phyloP scores from a whole-genome alignment of 2,329 filamentous ascomycete genomes.

The Penicillium sp. region DNA sequence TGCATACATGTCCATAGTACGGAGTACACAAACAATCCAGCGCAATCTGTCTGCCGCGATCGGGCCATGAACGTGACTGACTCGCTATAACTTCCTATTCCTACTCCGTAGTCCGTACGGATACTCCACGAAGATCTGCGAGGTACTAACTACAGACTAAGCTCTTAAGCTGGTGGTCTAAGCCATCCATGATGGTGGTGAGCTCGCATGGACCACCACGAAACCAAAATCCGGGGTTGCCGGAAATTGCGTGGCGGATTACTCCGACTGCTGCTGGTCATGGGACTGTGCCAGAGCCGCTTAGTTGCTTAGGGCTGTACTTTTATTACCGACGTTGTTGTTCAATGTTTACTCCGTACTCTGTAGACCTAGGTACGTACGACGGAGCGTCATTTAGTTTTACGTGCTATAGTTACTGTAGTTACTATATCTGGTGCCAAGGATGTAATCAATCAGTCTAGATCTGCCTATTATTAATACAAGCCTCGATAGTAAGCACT shows the following conservation, averaged over 20 bases:
- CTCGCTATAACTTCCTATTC: neutral
- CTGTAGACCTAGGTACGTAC: no score
- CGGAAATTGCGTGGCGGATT: neutral
- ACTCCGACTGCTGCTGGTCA: neutral
- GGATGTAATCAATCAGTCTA: neutral
- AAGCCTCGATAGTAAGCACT: neutral
- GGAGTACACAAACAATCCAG: no score
- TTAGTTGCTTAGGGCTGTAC: neutral
- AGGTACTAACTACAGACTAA: no score
- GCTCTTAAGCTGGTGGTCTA: neutral
- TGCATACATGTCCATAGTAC: no score
- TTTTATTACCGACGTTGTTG: neutral
- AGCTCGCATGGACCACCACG: neutral
- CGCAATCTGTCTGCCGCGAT: neutral
- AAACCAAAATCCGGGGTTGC: constrained; percentile 10
- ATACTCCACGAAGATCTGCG: neutral
- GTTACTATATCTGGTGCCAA: neutral
- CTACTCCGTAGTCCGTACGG: no score
- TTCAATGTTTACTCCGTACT: no score
- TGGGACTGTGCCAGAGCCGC: neutral
- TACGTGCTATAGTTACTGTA: no score
- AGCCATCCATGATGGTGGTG: neutral
- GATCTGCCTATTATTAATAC: neutral
- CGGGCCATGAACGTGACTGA: neutral
- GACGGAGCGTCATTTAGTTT: no score